Percentiles rank a stretch among this genome's conserved stretches.
Conservation (phyloP, 179 eudicot species). For the Silene noctiflora region DNA sequence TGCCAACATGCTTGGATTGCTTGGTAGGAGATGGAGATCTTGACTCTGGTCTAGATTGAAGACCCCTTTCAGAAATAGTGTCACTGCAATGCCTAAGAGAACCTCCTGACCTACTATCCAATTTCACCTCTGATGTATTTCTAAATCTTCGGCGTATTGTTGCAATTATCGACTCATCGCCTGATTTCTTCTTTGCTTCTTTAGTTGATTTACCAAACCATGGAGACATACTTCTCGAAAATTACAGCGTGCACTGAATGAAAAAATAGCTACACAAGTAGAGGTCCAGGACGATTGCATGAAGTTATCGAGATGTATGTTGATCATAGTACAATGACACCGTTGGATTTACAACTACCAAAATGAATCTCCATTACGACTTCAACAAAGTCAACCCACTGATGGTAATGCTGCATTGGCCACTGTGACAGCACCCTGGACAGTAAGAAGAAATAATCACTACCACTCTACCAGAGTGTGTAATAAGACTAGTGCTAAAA, state of each 20-base stretch:
- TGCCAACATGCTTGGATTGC: slow-evolving; percentile 67
- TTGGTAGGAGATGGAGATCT: slow-evolving; percentile 84
- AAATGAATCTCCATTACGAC: slow-evolving; percentile 11
- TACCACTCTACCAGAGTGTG: background rate
- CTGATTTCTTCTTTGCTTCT: slow-evolving; percentile 73
- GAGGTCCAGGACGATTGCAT: slow-evolving; percentile 16
- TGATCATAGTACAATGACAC: background rate
- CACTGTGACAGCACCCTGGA: slow-evolving; percentile 12
- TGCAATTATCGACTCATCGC: slow-evolving; percentile 63
- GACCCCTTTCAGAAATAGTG: slow-evolving; percentile 57
- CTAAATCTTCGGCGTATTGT: slow-evolving; percentile 54
- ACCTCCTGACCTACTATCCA: slow-evolving; percentile 50
- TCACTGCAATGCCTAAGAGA: slow-evolving; percentile 65
- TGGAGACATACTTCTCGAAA: slow-evolving; percentile 58
- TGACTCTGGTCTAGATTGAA: slow-evolving; percentile 63
- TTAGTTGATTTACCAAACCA: slow-evolving; percentile 90
- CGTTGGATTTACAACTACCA: background rate
- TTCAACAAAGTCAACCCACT: slow-evolving; percentile 12
- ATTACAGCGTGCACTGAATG: slow-evolving; percentile 4
- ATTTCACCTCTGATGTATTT: slow-evolving; percentile 57
- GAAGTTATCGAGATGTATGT: slow-evolving; percentile 11
- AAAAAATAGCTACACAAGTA: slow-evolving; percentile 9
- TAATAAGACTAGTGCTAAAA: background rate
- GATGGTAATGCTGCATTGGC: slow-evolving; percentile 5
- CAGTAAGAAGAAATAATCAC: background rate